phyloP scores from a whole-genome alignment of 306 rosid species.

The Sophora flavescens region DNA sequence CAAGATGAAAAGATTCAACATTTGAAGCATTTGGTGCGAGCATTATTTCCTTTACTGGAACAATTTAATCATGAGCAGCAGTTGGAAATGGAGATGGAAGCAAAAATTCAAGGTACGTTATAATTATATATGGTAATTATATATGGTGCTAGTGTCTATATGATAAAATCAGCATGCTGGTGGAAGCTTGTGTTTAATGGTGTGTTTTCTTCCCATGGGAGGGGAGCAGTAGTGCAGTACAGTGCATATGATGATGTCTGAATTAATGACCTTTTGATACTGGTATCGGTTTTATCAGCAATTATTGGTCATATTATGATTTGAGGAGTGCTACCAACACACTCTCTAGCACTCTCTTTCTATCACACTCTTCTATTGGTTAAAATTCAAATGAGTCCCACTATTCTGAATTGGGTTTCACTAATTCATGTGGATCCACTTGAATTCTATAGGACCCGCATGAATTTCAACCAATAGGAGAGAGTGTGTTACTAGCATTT shows the following conservation, averaged over 20 bases:
- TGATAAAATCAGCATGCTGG: not conserved
- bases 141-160: not conserved
- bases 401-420: too few species aligned
- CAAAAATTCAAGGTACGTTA: slow-evolving; percentile 36
- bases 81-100: slow-evolving; percentile 42
- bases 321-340: too few species aligned
- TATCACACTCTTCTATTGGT: too few species aligned
- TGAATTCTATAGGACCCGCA: too few species aligned
- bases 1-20: slow-evolving; percentile 35
- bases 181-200: not conserved
- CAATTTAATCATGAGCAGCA: slow-evolving; percentile 45
- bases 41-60: slow-evolving; percentile 40
- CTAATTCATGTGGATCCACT: too few species aligned
- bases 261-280: not conserved
- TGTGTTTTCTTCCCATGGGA: not conserved
- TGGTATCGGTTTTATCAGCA: not conserved
- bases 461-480: too few species aligned
- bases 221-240: not conserved
- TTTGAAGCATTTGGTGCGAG: slow-evolving; percentile 33
- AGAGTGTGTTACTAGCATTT: too few species aligned
- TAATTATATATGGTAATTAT: slow-evolving; percentile 3
- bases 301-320: not conserved
- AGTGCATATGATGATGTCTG: not conserved
- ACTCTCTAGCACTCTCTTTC: too few species aligned
- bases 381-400: too few species aligned